A percentile compares a stretch with the other conserved stretches of the same genome.
These are phyloP conservation scores for Verbascum thapsus DNA, from an alignment of 257 asterid species.

Conservation along the genomic window DNA sequence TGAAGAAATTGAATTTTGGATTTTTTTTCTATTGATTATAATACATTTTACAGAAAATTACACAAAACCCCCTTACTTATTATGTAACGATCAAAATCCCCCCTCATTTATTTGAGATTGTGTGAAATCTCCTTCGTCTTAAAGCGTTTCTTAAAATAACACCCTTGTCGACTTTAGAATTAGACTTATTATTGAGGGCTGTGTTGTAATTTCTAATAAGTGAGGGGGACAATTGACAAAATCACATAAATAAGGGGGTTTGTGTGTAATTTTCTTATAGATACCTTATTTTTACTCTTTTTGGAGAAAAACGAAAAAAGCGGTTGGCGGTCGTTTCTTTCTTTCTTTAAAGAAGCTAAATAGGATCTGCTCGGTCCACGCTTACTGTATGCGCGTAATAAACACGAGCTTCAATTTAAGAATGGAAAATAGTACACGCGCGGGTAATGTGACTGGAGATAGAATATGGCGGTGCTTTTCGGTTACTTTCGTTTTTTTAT, in stretches of 20 bases:
- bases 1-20: not conserved
- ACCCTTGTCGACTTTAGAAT: too few relatives aligned
- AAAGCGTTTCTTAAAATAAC: too few relatives aligned
- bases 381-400: not conserved
- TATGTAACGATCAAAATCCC: too few relatives aligned
- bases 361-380: slow-evolving; percentile 4
- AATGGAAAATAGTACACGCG: slow-evolving; percentile 21
- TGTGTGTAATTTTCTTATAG: too few relatives aligned
- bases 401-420: not conserved
- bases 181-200: too few relatives aligned
- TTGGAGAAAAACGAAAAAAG: slow-evolving; percentile 32
- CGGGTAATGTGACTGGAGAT: slow-evolving; percentile 2
- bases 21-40: not conserved
- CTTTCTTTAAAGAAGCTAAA: slow-evolving; percentile 25
- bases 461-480: slow-evolving; percentile 30
- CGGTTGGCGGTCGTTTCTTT: slow-evolving; percentile 47
- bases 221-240: too few relatives aligned
- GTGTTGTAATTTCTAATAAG: too few relatives aligned
- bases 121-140: too few relatives aligned
- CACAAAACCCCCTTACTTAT: too few relatives aligned
- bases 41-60: not conserved
- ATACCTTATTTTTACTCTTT: too few relatives aligned
- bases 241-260: too few relatives aligned
- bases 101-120: too few relatives aligned
- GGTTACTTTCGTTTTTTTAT: slow-evolving; percentile 38